These are phyloP conservation scores for Neoboletus subvelutipes DNA, from an alignment of 768 basidiomycete species.

Conservation along the genomic window DNA sequence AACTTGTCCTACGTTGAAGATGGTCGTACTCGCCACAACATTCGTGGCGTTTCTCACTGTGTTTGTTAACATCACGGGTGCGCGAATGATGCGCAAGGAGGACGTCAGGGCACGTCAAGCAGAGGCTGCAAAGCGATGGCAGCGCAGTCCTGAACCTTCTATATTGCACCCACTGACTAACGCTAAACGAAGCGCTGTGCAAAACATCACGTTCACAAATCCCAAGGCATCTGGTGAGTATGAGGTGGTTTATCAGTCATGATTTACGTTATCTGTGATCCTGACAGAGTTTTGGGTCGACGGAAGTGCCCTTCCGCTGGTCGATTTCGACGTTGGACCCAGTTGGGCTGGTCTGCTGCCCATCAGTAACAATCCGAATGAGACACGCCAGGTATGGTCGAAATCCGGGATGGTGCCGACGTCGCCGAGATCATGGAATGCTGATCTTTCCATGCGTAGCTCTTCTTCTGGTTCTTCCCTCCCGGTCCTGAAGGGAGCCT, in stretches of 20 bases:
- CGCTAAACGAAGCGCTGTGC: slow-evolving; percentile 28
- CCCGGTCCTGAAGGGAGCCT: slow-evolving; percentile 69
- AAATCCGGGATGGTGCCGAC: no score
- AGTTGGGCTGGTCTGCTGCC: slow-evolving; percentile 76
- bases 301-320: slow-evolving; percentile 61
- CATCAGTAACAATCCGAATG: slow-evolving; percentile 57
- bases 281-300: slow-evolving; percentile 75
- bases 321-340: slow-evolving; percentile 72
- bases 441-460: slow-evolving; percentile 36
- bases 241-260: background rate
- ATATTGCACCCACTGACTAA: background rate
- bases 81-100: slow-evolving; percentile 34
- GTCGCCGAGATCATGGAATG: background rate
- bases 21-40: slow-evolving; percentile 12
- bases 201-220: slow-evolving; percentile 72
- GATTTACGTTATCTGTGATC: background rate
- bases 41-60: slow-evolving; percentile 15
- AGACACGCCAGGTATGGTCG: slow-evolving; percentile 59
- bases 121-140: slow-evolving; percentile 48
- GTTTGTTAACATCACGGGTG: slow-evolving; percentile 2
- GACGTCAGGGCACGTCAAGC: slow-evolving; percentile 46
- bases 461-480: slow-evolving; percentile 87
- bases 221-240: slow-evolving; percentile 56
- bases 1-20: background rate
- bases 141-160: slow-evolving; percentile 3